A percentile compares a stretch with the other conserved stretches of the same genome.
These are phyloP conservation scores for Phoenix dactylifera DNA, from an alignment of 176 grass and related monocot genomes.

Conservation along the genomic window DNA sequence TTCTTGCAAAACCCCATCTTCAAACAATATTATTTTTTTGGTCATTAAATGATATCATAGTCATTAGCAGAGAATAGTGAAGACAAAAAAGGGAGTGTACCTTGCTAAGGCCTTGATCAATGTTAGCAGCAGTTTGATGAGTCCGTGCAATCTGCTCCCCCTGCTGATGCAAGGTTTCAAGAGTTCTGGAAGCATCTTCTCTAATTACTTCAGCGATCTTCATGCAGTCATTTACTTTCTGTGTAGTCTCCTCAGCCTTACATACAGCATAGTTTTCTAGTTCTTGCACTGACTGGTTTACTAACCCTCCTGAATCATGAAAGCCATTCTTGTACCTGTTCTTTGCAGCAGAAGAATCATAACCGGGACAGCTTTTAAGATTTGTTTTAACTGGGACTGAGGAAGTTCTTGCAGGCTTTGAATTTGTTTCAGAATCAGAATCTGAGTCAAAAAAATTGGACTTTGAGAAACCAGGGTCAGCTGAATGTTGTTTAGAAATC, in stretches of 20 bases:
- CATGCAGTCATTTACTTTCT: slow-evolving; percentile 71
- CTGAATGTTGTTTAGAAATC: no score
- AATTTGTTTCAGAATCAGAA: no score
- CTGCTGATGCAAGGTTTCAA: slow-evolving; percentile 66
- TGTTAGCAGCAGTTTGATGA: slow-evolving; percentile 56
- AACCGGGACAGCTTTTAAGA: background rate
- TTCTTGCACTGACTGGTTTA: slow-evolving; percentile 60
- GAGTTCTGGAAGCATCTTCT: background rate
- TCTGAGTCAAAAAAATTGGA: no score
- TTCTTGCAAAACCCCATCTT: no score
- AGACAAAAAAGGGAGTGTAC: slow-evolving; percentile 28
- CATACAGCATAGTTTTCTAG: slow-evolving; percentile 59
- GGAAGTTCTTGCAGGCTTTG: slow-evolving; percentile 16
- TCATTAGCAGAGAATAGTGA: no score
- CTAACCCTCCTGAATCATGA: slow-evolving; percentile 8
- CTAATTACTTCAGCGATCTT: slow-evolving; percentile 75
- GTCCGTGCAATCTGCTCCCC: slow-evolving; percentile 73
- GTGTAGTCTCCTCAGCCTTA: slow-evolving; percentile 56
- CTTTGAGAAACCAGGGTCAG: no score
- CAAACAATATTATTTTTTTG: no score
- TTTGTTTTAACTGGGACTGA: slow-evolving; percentile 24
- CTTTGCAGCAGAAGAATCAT: slow-evolving; percentile 2
- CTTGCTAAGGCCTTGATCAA: slow-evolving; percentile 85
- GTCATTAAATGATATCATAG: no score
- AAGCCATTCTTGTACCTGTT: slow-evolving; percentile 23